Percentiles rank a stretch among this genome's conserved stretches.
Evolutionary conservation across 257 asterid species (phyloP).

Genomic region (Solanum habrochaites): DNA sequence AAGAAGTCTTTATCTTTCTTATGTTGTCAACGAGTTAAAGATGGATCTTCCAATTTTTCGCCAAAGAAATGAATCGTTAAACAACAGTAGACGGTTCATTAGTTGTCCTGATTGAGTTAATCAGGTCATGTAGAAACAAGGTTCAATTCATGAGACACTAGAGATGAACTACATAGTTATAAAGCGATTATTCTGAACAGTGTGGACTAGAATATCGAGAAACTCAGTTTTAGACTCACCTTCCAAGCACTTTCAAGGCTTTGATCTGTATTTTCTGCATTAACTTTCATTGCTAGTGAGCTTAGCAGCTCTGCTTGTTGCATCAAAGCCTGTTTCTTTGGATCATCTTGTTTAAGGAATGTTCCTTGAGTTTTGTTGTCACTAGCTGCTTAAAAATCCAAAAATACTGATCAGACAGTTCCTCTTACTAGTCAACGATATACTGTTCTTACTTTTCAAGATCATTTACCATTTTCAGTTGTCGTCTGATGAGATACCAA

Average conservation of each 20-base stretch:
- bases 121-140: background rate
- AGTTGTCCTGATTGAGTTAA: background rate
- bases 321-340: constrained; percentile 74
- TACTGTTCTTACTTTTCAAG: background rate
- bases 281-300: constrained; percentile 83
- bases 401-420: background rate
- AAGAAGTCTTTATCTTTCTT: background rate
- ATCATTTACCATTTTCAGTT: constrained; percentile 16
- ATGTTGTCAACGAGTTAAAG: background rate
- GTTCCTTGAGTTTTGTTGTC: constrained; percentile 36
- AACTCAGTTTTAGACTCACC: constrained; percentile 23
- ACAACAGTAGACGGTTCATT: background rate
- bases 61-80: background rate
- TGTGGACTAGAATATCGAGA: background rate
- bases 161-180: background rate
- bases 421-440: background rate
- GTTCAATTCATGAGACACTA: background rate
- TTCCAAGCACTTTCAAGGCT: constrained; percentile 84
- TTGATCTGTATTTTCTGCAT: constrained; percentile 64
- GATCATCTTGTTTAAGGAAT: constrained; percentile 81
- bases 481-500: constrained; percentile 20
- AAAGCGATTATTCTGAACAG: background rate
- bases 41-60: background rate
- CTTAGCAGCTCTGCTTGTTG: constrained; percentile 93
- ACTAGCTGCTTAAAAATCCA: constrained; percentile 30